phyloP scores from a whole-genome alignment of 1,284 basidiomycete species.

The Pseudozyma flocculosa region DNA sequence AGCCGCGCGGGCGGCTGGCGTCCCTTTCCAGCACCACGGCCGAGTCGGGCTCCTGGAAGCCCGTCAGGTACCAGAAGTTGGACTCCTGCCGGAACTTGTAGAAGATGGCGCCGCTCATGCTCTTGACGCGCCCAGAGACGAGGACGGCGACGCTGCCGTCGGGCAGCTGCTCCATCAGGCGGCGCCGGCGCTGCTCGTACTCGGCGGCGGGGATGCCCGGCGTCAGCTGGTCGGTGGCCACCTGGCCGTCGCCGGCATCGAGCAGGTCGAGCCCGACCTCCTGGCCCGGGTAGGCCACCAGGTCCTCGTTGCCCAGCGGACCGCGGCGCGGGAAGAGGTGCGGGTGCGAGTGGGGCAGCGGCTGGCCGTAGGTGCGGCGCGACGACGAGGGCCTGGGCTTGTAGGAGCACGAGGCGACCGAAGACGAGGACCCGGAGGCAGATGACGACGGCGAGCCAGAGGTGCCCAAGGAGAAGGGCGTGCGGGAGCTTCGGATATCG shows the following conservation, averaged over 20 bases:
- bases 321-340: slow-evolving; percentile 66
- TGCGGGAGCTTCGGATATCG: no score
- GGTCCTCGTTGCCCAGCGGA: slow-evolving; percentile 29
- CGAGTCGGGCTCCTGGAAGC: slow-evolving; percentile 89
- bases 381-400: neutral
- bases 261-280: slow-evolving; percentile 3
- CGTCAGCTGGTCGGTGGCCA: slow-evolving; percentile 67
- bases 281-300: slow-evolving; percentile 14
- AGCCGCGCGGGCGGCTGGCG: slow-evolving; percentile 67
- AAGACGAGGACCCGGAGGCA: slow-evolving; percentile 5
- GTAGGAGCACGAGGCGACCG: slow-evolving; percentile 7
- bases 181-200: slow-evolving; percentile 74
- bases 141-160: slow-evolving; percentile 76
- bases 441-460: no score
- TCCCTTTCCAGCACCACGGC: slow-evolving; percentile 66
- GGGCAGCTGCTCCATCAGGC: slow-evolving; percentile 76
- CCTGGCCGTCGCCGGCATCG: slow-evolving; percentile 21
- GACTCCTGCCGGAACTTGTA: slow-evolving; percentile 76
- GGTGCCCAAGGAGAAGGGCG: no score
- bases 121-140: slow-evolving; percentile 77
- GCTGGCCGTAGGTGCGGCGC: slow-evolving; percentile 66
- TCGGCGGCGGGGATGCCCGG: slow-evolving; percentile 79
- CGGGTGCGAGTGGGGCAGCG: slow-evolving; percentile 73
- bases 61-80: slow-evolving; percentile 60
- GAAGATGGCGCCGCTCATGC: slow-evolving; percentile 65